Base-by-base conservation (phyloP, 805 yeast species). In the Starmerella apis region DNA sequence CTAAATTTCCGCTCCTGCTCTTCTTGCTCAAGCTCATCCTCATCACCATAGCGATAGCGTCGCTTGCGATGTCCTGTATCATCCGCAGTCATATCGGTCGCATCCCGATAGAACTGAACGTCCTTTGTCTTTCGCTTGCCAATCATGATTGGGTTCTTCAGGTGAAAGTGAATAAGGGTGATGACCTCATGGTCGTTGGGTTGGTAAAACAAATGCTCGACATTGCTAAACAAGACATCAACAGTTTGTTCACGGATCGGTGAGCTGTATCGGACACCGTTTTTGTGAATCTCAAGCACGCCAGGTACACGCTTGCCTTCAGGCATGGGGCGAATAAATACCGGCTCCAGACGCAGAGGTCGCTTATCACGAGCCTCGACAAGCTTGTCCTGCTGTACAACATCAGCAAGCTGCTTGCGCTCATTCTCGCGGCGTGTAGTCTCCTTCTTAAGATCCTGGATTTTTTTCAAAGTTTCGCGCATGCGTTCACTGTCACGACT, bases 261-360 rank as follows among this genome's bases (percentile, higher is more conserved):
- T 1, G 94, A 82, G 64, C 86, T 94, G 66, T 88, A 92, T 60
- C 97, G 76, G 56, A 92, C 76, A 78, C 98, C 98, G 66, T 90
- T 92, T 65, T 86, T 94, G 67, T 90, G 98, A 54, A 90, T 86
- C 55, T 86, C 85, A 50, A 90, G 76, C 18, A 81, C 77, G 30
- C 97, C 96, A 13, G 96, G 90, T 25, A 83, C 80, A 67, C 95
- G 85, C 65, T 90, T 90, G n/a, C 96, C 83, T 65, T 90, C 98
- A 0, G 96, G 96, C 43, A 88, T 86, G 35, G 98, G 98, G 65
- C 97, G 81, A 45, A 88, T 83, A 64, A 81, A 86, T 1, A 92
- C 88, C 53, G 82, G 81, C 56, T 90, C 97, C 56, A 92, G 71
- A 64, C 90, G 80, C 68, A 80, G 80, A 32, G 95, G 85, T 60